phyloP scores from a whole-genome alignment of 1,139 yeast genomes.

The Zygosaccharomyces sapae region DNA sequence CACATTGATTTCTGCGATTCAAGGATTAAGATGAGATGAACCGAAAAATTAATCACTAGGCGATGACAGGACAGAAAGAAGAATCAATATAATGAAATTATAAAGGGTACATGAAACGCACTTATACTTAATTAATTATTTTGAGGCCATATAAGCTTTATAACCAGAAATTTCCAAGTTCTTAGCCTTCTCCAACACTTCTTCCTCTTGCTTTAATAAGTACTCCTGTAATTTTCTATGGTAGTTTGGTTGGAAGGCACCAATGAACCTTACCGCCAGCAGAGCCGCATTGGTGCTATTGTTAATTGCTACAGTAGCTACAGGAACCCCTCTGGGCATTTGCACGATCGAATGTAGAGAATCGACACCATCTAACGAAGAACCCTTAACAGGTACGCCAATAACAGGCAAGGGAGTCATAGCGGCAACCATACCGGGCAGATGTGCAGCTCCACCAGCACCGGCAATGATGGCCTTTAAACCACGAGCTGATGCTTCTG shows the following conservation, averaged over 20 bases:
- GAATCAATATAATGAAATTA: neutral
- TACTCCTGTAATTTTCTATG: constrained; percentile 69
- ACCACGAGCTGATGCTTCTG: constrained; percentile 82
- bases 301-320: constrained; percentile 96
- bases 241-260: constrained; percentile 61
- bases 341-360: constrained; percentile 95
- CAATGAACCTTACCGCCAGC: constrained; percentile 82
- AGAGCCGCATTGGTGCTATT: constrained; percentile 95
- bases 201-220: constrained; percentile 73
- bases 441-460: constrained; percentile 99
- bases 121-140: neutral
- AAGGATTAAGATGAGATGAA: too few relatives aligned
- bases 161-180: constrained; percentile 73
- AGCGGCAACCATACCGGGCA: constrained; percentile 99
- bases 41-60: neutral
- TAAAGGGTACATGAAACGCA: neutral
- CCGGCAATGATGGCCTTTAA: constrained; percentile 92
- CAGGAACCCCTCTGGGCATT: constrained; percentile 99
- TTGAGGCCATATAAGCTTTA: constrained; percentile 49
- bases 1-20: too few relatives aligned
- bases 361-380: constrained; percentile 91
- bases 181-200: constrained; percentile 80
- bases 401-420: constrained; percentile 96
- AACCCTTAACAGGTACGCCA: constrained; percentile 97
- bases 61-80: constrained; percentile 1